phyloP scores from a whole-genome alignment of 176 grass and related monocot genomes.

The Cenchrus fungigraminus region DNA sequence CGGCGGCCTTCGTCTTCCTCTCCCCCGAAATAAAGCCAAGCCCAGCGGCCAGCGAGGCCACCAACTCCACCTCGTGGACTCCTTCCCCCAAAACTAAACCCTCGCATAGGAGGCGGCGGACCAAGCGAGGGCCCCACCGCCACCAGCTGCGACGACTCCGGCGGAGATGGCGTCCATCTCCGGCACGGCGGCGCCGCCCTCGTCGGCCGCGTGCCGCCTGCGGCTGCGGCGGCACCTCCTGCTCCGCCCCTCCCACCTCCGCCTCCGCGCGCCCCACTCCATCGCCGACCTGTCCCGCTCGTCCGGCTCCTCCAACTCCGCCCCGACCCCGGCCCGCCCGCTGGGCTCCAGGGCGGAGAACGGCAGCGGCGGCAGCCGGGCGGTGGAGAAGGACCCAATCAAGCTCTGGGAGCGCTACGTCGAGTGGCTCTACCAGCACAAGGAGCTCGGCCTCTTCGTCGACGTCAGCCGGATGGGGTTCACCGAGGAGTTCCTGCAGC shows the following conservation, averaged over 20 bases:
- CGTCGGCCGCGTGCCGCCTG: constrained; percentile 42
- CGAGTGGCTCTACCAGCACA: constrained; percentile 99
- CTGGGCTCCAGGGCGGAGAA: constrained; percentile 25
- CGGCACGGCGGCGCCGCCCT: constrained; percentile 51
- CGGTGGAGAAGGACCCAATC: constrained; percentile 87
- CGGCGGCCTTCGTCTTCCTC: constrained; percentile 23
- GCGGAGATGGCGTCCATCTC: constrained; percentile 67
- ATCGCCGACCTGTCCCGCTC: constrained; percentile 75
- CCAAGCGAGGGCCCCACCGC: not conserved
- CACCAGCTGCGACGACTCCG: not conserved
- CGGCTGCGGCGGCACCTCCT: constrained; percentile 41
- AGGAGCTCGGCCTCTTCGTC: constrained; percentile 90
- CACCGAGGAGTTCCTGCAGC: constrained; percentile 76
- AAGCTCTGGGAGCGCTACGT: constrained; percentile 87
- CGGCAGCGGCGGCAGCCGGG: constrained; percentile 7
- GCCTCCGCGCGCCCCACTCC: constrained; percentile 70
- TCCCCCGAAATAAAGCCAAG: constrained; percentile 42
- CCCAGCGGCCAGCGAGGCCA: constrained; percentile 34
- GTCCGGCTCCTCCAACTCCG: constrained; percentile 35
- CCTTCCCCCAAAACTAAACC: constrained; percentile 25
- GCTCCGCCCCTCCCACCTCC: constrained; percentile 50
- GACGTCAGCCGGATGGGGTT: constrained; percentile 98
- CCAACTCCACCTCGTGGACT: constrained; percentile 49
- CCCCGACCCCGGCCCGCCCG: constrained; percentile 27
- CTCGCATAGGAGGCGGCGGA: not conserved